Percentiles rank a stretch among this genome's conserved stretches.
Evolutionary conservation across 495 filamentous ascomycete genomes (phyloP).

Genomic region (Neurospora cerealis): DNA sequence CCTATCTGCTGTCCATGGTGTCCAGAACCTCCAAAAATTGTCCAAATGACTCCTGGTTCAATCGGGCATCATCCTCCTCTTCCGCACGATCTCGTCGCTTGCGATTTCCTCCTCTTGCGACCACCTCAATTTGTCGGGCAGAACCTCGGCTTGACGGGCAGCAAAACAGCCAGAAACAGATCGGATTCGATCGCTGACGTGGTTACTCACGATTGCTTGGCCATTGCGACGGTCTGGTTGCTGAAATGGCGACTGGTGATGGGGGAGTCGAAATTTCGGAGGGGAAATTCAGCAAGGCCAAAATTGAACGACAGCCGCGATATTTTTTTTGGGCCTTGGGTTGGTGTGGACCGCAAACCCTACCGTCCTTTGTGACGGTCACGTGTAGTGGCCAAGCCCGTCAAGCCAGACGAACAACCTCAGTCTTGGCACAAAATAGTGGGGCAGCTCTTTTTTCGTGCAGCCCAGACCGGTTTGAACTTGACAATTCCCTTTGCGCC

Average conservation of each 20-base stretch:
- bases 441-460: background rate
- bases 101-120: constrained; percentile 2
- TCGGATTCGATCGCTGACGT: background rate
- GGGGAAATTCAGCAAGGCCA: constrained; percentile 13
- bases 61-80: background rate
- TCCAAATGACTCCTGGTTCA: background rate
- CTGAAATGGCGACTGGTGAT: constrained; percentile 24
- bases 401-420: background rate
- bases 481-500: background rate
- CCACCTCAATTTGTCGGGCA: background rate
- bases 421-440: background rate
- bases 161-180: background rate
- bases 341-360: constrained; percentile 30
- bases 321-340: constrained; percentile 17
- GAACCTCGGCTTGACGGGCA: background rate
- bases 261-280: constrained; percentile 26
- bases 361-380: constrained; percentile 20
- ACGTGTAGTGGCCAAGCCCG: constrained; percentile 11
- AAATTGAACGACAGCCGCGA: constrained; percentile 22
- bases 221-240: constrained; percentile 36
- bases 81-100: background rate
- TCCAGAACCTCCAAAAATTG: background rate
- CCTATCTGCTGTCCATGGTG: background rate
- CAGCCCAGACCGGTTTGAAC: background rate
- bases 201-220: constrained; percentile 39